Evolutionary conservation across 148 eudicot species (phyloP).

Genomic region (Bassia scoparia): DNA sequence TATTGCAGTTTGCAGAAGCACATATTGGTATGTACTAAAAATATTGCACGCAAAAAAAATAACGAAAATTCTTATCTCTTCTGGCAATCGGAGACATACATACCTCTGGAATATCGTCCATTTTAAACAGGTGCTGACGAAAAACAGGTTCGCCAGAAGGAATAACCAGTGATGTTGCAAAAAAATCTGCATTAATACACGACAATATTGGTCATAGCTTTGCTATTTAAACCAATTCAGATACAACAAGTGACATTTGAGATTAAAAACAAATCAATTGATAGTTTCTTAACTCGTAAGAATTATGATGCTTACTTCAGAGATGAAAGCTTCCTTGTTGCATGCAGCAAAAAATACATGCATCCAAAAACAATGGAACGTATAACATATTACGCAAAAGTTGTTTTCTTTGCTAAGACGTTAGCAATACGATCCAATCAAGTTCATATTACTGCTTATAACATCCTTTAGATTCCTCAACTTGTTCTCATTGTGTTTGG

Average conservation of each 20-base stretch:
- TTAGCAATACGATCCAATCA: not conserved
- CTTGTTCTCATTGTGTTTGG: slow-evolving; percentile 26
- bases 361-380: not conserved
- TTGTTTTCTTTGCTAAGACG: not conserved
- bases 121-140: not conserved
- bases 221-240: not conserved
- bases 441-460: slow-evolving; percentile 1
- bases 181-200: not conserved
- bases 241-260: too few relatives aligned
- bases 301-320: not conserved
- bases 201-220: not conserved
- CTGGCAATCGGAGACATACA: not conserved
- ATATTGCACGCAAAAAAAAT: not conserved
- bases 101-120: not conserved
- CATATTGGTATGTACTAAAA: not conserved
- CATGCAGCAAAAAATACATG: not conserved
- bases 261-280: not conserved
- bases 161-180: not conserved
- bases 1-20: not conserved
- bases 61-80: not conserved
- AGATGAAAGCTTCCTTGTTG: not conserved
- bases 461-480: slow-evolving; percentile 6
- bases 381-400: not conserved
- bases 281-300: not conserved
- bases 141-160: not conserved